Evolutionary conservation across 176 grass and related monocot species (phyloP).

Genomic region (Carex scoparia): DNA sequence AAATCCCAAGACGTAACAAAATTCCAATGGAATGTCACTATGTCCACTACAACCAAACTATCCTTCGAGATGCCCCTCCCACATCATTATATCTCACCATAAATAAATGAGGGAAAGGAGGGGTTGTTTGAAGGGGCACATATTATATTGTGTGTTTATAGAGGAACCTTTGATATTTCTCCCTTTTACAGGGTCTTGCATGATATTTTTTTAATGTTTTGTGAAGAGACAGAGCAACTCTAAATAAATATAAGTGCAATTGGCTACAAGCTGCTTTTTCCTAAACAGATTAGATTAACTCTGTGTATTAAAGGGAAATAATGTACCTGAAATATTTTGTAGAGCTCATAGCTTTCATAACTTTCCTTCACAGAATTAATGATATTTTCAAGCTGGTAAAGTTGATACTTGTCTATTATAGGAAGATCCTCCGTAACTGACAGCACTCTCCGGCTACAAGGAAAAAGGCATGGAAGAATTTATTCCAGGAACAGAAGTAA

Average conservation of each 20-base stretch:
- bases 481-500: slow-evolving; percentile 20
- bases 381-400: slow-evolving; percentile 91
- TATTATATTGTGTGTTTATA: background rate
- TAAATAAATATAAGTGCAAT: background rate
- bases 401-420: slow-evolving; percentile 84
- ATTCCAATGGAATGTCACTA: background rate
- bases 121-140: background rate
- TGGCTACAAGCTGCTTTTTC: background rate
- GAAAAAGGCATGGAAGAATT: slow-evolving; percentile 19
- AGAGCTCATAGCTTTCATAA: slow-evolving; percentile 89
- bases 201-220: background rate
- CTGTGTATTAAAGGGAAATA: background rate
- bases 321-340: slow-evolving; percentile 94
- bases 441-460: slow-evolving; percentile 47
- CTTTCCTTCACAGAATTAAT: slow-evolving; percentile 68
- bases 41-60: background rate
- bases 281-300: background rate
- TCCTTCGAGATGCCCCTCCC: background rate
- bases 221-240: background rate
- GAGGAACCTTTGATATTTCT: background rate
- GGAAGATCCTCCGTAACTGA: slow-evolving; percentile 68
- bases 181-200: background rate
- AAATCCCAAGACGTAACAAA: background rate
- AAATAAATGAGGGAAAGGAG: background rate
- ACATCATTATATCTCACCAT: background rate